A percentile compares a stretch with the other conserved stretches of the same genome.
These are phyloP conservation scores for Penicillium sp. DNA, from an alignment of 2,329 filamentous ascomycete species.

Conservation along the genomic window DNA sequence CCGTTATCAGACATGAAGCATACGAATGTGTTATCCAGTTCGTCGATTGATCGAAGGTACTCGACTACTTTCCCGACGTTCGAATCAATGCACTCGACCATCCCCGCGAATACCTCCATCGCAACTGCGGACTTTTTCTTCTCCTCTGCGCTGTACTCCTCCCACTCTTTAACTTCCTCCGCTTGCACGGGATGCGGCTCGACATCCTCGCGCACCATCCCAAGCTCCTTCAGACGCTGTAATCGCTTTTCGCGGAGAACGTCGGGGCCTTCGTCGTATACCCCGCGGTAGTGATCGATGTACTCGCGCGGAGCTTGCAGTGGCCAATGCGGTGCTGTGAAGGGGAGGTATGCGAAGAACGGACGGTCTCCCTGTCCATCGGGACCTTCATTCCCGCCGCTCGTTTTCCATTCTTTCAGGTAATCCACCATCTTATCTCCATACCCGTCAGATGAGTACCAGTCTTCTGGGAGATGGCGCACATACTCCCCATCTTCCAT, in stretches of 20 bases:
- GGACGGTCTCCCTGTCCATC: conserved; percentile 38
- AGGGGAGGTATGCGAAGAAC: conserved; percentile 62
- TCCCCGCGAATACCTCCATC: conserved; percentile 63
- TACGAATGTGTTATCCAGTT: conserved; percentile 63
- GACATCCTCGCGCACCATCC: conserved; percentile 52
- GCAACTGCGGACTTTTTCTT: conserved; percentile 46
- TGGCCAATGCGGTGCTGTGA: conserved; percentile 64
- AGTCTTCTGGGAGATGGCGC: conserved; percentile 49
- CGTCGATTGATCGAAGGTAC: conserved; percentile 55
- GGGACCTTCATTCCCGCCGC: conserved; percentile 22
- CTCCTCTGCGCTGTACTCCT: conserved; percentile 37
- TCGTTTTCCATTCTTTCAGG: conserved; percentile 49
- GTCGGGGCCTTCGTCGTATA: conserved; percentile 62
- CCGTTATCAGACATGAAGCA: conserved; percentile 65
- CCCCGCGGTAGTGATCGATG: conserved; percentile 56
- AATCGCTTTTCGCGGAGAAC: conserved; percentile 55
- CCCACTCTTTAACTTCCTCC: conserved; percentile 47
- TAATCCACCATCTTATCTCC: conserved; percentile 54
- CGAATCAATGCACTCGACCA: conserved; percentile 62
- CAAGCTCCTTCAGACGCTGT: conserved; percentile 55
- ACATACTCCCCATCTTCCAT: conserved; percentile 48
- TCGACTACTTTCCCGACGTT: conserved; percentile 60
- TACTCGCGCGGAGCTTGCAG: conserved; percentile 58
- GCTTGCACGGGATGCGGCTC: conserved; percentile 38
- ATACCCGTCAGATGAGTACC: conserved; percentile 56